These are phyloP conservation scores for Dalbergia oliveri DNA, from an alignment of 306 rosid genomes.

Conservation along the genomic window DNA sequence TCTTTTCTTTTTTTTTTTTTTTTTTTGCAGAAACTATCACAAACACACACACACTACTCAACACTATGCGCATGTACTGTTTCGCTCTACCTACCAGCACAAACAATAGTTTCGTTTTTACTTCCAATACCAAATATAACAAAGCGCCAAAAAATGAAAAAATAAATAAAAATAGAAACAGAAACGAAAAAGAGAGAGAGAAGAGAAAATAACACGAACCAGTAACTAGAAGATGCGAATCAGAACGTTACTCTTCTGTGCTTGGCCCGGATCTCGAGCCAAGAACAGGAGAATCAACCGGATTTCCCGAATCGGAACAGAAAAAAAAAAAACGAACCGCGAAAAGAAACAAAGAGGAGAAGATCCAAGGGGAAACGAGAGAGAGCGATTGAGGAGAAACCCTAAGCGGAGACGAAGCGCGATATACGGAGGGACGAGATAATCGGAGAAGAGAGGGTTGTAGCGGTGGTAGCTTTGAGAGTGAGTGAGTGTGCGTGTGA, in stretches of 20 bases:
- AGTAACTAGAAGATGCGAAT: slow-evolving; percentile 47
- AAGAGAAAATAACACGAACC: slow-evolving; percentile 31
- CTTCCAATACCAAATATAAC: neutral
- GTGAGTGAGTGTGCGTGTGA: slow-evolving; percentile 29
- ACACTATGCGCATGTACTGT: slow-evolving; percentile 12
- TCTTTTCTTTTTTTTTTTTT: too few species aligned
- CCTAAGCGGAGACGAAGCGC: slow-evolving; percentile 9
- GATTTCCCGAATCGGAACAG: slow-evolving; percentile 46
- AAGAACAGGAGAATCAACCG: slow-evolving; percentile 65
- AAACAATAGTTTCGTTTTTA: neutral
- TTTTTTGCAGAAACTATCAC: too few species aligned
- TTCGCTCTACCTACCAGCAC: neutral
- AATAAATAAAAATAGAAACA: neutral
- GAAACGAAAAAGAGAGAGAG: neutral
- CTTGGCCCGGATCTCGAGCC: slow-evolving; percentile 94
- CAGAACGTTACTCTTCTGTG: slow-evolving; percentile 56
- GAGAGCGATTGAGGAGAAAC: slow-evolving; percentile 19
- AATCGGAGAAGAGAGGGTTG: slow-evolving; percentile 32
- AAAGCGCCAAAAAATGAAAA: neutral
- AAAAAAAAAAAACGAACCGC: neutral
- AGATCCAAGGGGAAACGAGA: slow-evolving; percentile 10
- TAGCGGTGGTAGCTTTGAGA: neutral
- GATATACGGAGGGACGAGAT: neutral
- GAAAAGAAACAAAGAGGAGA: neutral
- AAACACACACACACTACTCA: too few species aligned